Evolutionary conservation across 306 rosid genomes (phyloP).

Genomic region (Delonix regia): DNA sequence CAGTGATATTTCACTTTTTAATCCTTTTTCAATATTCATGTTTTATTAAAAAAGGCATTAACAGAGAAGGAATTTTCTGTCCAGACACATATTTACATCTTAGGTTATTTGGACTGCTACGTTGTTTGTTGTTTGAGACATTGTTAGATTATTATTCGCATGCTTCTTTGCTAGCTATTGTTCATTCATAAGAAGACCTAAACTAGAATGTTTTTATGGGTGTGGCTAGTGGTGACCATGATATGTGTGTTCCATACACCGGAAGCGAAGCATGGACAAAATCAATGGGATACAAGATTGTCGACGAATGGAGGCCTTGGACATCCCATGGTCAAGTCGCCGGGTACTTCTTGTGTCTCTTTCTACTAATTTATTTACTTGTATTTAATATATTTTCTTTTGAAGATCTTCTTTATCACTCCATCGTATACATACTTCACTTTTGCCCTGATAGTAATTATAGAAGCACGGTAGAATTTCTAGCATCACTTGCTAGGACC

Average conservation of each 20-base stretch:
- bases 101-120: not conserved
- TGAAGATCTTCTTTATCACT: too few relatives aligned
- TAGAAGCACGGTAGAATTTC: too few relatives aligned
- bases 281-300: conserved; percentile 73
- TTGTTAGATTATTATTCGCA: not conserved
- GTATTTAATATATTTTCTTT: too few relatives aligned
- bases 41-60: not conserved
- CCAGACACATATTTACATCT: not conserved
- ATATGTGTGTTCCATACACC: conserved; percentile 91
- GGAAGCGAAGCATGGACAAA: conserved; percentile 89
- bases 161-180: not conserved
- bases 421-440: too few relatives aligned
- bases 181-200: not conserved
- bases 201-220: not conserved
- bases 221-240: conserved; percentile 88
- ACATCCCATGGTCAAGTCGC: conserved; percentile 70
- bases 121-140: not conserved
- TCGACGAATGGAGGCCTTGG: conserved; percentile 96
- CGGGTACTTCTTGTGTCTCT: conserved; percentile 59
- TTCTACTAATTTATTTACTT: too few relatives aligned
- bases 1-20: too few relatives aligned
- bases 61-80: not conserved
- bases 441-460: too few relatives aligned
- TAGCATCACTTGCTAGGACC: not conserved
- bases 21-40: too few relatives aligned